phyloP scores from a whole-genome alignment of 345 rosid species.

The Lagerstroemia speciosa region DNA sequence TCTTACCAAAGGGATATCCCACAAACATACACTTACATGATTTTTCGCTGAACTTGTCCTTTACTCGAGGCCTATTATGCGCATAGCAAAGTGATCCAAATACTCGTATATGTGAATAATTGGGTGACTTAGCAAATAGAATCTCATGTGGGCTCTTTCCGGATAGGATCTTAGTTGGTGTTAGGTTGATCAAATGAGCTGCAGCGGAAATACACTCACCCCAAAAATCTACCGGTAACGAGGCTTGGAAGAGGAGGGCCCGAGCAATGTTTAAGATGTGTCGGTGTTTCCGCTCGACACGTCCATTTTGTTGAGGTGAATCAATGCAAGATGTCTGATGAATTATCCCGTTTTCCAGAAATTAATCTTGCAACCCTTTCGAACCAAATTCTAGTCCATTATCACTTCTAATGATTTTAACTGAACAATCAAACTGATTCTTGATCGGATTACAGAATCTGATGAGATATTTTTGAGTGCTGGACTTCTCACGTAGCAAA shows the following conservation, averaged over 20 bases:
- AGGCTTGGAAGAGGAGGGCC: background rate
- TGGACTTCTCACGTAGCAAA: too few relatives aligned
- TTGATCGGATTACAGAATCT: background rate
- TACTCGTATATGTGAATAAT: background rate
- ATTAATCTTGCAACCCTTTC: background rate
- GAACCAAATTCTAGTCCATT: background rate
- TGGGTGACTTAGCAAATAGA: background rate
- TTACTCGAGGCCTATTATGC: too few relatives aligned
- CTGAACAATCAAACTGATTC: background rate
- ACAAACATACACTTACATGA: too few relatives aligned
- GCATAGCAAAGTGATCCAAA: constrained; percentile 2
- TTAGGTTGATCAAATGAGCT: background rate
- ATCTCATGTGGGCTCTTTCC: background rate
- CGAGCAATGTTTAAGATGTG: background rate
- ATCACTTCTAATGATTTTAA: background rate
- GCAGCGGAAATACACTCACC: constrained; percentile 5
- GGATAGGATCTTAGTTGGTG: background rate
- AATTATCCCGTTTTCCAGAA: background rate
- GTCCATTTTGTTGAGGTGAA: constrained; percentile 17
- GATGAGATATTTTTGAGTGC: too few relatives aligned
- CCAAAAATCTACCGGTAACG: background rate
- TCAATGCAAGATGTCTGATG: background rate
- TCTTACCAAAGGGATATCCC: too few relatives aligned
- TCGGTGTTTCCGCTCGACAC: constrained; percentile 4
- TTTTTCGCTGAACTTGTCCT: too few relatives aligned